Base-by-base conservation (phyloP, 2,329 filamentous ascomycete genomes). In the Ilyonectria destructans region DNA sequence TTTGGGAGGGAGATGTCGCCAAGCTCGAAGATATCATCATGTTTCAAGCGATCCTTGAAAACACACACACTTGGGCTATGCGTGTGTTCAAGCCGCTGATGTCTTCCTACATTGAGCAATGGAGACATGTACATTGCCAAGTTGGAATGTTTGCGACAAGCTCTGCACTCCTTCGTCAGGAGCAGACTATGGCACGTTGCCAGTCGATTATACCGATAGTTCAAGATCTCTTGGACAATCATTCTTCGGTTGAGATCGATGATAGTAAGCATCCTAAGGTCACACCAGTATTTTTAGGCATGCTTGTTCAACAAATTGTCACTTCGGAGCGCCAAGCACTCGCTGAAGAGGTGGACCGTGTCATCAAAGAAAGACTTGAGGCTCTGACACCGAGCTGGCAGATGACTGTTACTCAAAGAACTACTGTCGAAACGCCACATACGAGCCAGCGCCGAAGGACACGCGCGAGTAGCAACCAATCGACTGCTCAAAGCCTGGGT, bases 11-110 rank as follows among this genome's bases (percentile, higher is more conserved):
- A 4, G 56, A 73, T 8, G 45, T 75, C 48, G 62, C 43, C 7
- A 62, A 45, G 2, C 7, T 66, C 1, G 5, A 15, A 4, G 69
- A 75, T 19, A 49, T 69, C 9, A 3, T 70, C 13, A 60, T 66
- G 12, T 59, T 75, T 33, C 31, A 64, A 15, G 49, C 69, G 10
- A 68, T 75, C 6, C 54, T 75, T n/a, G 73, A 74, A n/a, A 75
- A 75, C 19, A 58, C 62, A 6, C 62, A 75, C 40, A 71, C 69
- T 0, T 75, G 74, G 74, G 73, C 71, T 2, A 68, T 70, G 55
- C 62, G 71, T 9, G 61, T 62, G 6, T 71, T 74, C 21, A 68
- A 69, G 19, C 70, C 74, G 1, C 35, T 49, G 10, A 65, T 74
- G 1, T 58, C 73, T 6, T 65, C 61, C 1, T 74, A 72, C 19